Evolutionary conservation across 2,329 filamentous ascomycete species (phyloP).

Genomic region (Waltergamsia citrina): DNA sequence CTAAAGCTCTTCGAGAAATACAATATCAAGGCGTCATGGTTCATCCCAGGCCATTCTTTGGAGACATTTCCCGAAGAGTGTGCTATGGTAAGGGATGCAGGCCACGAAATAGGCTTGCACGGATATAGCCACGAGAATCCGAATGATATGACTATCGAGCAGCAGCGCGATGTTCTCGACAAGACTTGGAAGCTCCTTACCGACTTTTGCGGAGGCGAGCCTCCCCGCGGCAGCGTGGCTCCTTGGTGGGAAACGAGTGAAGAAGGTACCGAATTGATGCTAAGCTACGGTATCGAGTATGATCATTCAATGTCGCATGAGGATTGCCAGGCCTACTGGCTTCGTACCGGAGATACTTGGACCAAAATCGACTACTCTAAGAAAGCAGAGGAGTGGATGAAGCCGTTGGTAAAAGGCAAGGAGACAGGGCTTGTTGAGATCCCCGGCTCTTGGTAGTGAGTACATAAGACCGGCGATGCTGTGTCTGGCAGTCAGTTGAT

Average conservation of each 20-base stretch:
- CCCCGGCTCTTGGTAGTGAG: slow-evolving; percentile 27
- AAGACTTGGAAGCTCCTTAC: slow-evolving; percentile 60
- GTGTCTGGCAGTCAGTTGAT: too few species aligned
- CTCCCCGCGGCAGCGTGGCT: slow-evolving; percentile 61
- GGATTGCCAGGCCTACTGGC: slow-evolving; percentile 55
- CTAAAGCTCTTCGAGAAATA: slow-evolving; percentile 34
- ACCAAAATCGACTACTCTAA: slow-evolving; percentile 55
- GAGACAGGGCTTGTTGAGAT: slow-evolving; percentile 58
- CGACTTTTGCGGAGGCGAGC: slow-evolving; percentile 57
- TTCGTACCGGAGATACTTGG: slow-evolving; percentile 55
- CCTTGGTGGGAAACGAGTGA: slow-evolving; percentile 66
- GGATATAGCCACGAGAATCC: slow-evolving; percentile 39
- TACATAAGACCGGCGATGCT: too few species aligned
- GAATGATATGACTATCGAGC: slow-evolving; percentile 29
- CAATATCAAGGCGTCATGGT: slow-evolving; percentile 37
- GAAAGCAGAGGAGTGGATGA: slow-evolving; percentile 17
- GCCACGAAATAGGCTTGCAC: slow-evolving; percentile 35
- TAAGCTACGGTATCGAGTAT: slow-evolving; percentile 60
- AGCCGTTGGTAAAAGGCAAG: slow-evolving; percentile 48
- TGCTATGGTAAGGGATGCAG: slow-evolving; percentile 27
- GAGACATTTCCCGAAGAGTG: slow-evolving; percentile 36
- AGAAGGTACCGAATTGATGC: slow-evolving; percentile 55
- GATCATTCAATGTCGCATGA: slow-evolving; percentile 59
- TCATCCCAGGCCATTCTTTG: slow-evolving; percentile 38
- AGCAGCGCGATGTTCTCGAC: slow-evolving; percentile 33